Base-by-base conservation (phyloP, 768 basidiomycete species). In the Coprinellus micaceus region DNA sequence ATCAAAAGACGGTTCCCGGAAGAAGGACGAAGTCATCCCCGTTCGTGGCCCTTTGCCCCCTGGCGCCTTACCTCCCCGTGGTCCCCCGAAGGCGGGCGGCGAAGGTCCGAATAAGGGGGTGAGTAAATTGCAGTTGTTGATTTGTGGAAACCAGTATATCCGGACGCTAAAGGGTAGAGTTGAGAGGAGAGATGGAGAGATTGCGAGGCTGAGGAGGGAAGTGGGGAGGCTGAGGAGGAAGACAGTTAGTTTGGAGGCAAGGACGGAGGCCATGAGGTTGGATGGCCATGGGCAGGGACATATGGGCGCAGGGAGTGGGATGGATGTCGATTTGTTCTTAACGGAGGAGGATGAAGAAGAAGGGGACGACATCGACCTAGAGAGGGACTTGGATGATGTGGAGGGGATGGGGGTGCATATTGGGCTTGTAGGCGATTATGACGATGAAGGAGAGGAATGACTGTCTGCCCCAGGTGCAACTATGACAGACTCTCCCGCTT, bases 71-170 rank as follows among this genome's bases (percentile, higher is more conserved):
- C 94, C 94, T 0, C 94, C 94, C 1, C 81, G 94, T 9, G 89
- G 95, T 0, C 89, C 94, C 7, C 92, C 93, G 3, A 84, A 94
- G 69, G 83, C 87, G 24, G 82, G 89, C 51, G 79, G 83, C 2
- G 92, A 95, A 57, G 94, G 94, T n/a, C 94, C 94, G 10, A 98
- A 98, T 70, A 89, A 94, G 65, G 87, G 86, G 15, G 93, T 98
- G 47, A 93, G 91, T 77, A 98, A 97, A 77, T 75, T 97, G 55
- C 94, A 96, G 71, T 74, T 98, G 36, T 71, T 98, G 54, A 85
- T 92, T 57, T 95, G 91, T 65, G 91, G 90, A 33, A 98, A 98
- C 69, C 89, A 94, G 67, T 95, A 80, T 66, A 87, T 98, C 59
- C 78, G 86, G 61, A 74, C 82, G 59, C 78, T 97, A 63, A 89